Percentiles rank a stretch among this genome's conserved stretches.
Evolutionary conservation across 495 filamentous ascomycete species (phyloP).

Genomic region (Zalerion maritima): DNA sequence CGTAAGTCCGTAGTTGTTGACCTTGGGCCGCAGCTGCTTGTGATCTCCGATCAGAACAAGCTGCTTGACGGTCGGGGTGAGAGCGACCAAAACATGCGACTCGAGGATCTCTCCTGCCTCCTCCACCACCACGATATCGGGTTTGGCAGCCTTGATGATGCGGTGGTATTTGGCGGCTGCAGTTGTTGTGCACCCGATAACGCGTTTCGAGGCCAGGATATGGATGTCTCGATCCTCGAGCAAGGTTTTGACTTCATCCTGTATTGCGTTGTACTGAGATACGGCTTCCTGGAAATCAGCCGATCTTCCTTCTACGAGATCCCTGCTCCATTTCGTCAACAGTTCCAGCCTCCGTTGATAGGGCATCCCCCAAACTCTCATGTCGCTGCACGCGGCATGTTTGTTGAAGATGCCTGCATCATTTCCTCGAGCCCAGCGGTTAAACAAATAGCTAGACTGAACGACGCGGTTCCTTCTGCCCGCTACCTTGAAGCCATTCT

Average conservation of each 20-base stretch:
- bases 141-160: slow-evolving; percentile 33
- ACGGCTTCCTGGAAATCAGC: slow-evolving; percentile 21
- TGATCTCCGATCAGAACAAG: slow-evolving; percentile 67
- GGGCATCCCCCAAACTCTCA: slow-evolving; percentile 40
- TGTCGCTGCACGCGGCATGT: slow-evolving; percentile 3
- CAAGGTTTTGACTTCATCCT: slow-evolving; percentile 23
- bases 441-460: slow-evolving; percentile 35
- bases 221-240: slow-evolving; percentile 29
- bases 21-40: slow-evolving; percentile 59
- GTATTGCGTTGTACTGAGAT: slow-evolving; percentile 26
- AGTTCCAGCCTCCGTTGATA: slow-evolving; percentile 18
- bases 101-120: slow-evolving; percentile 75
- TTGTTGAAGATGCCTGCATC: slow-evolving; percentile 28
- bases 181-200: slow-evolving; percentile 68
- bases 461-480: slow-evolving; percentile 33
- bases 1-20: slow-evolving; percentile 47
- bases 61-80: slow-evolving; percentile 46
- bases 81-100: slow-evolving; percentile 48
- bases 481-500: slow-evolving; percentile 30
- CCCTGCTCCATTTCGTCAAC: slow-evolving; percentile 26
- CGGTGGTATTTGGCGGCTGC: slow-evolving; percentile 49
- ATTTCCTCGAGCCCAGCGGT: slow-evolving; percentile 39
- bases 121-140: slow-evolving; percentile 51
- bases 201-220: slow-evolving; percentile 37
- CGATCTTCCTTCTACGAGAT: slow-evolving; percentile 35